These are phyloP conservation scores for Aspergillus felis DNA, from an alignment of 2,329 filamentous ascomycete genomes.

Conservation along the genomic window DNA sequence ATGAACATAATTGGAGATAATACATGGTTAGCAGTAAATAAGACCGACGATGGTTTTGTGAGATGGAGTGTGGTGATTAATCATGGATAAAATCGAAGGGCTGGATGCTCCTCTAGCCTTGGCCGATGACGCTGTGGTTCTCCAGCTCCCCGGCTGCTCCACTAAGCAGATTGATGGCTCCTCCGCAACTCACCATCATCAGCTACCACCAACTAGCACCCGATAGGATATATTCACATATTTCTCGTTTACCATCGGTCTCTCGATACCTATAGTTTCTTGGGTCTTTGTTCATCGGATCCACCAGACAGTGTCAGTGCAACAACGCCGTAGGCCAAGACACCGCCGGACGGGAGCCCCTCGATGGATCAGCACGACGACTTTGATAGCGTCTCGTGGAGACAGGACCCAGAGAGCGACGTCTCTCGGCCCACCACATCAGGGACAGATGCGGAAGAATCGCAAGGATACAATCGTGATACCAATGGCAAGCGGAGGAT, in stretches of 20 bases:
- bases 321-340: conserved; percentile 1
- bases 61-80: conserved; percentile 1
- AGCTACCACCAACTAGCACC: conserved; percentile 2
- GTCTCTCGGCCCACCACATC: conserved; percentile 39
- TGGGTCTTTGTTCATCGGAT: not conserved
- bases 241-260: not conserved
- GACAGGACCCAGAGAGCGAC: conserved; percentile 55
- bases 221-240: not conserved
- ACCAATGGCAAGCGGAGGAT: conserved; percentile 48
- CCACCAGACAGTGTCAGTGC: not conserved
- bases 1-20: not conserved
- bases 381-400: conserved; percentile 80
- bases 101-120: not conserved
- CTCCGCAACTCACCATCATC: conserved; percentile 11
- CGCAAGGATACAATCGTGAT: conserved; percentile 33
- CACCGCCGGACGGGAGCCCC: conserved; percentile 15
- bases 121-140: conserved; percentile 20
- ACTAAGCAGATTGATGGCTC: not conserved
- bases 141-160: conserved; percentile 9
- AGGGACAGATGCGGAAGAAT: conserved; percentile 39
- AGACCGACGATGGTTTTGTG: not conserved
- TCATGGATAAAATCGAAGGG: conserved; percentile 1
- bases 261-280: not conserved
- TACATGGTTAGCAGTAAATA: not conserved
- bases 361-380: conserved; percentile 57